Conservation (phyloP, 441 rosid genomes). For the Populus hybrid region DNA sequence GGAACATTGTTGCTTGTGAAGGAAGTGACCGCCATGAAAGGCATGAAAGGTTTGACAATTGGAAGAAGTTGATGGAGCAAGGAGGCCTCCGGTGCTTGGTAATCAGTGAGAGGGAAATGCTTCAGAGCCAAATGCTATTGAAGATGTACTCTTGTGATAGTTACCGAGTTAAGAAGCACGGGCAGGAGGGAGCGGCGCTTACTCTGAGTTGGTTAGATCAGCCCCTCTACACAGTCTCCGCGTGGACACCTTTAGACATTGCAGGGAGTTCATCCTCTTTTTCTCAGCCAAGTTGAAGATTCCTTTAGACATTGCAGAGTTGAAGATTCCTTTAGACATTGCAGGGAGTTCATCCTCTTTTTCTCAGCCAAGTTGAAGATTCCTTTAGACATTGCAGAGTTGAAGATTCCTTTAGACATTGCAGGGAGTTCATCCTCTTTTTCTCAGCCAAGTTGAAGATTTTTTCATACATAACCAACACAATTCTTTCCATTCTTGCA, state of each 20-base stretch:
- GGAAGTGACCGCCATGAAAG: slow-evolving; percentile 85
- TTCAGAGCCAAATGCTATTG: slow-evolving; percentile 82
- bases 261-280: slow-evolving; percentile 63
- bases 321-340: slow-evolving; percentile 33
- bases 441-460: slow-evolving; percentile 25
- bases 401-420: slow-evolving; percentile 33
- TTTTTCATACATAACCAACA: slow-evolving; percentile 22
- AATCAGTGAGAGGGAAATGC: slow-evolving; percentile 64
- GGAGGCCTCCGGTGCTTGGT: slow-evolving; percentile 65
- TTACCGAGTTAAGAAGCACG: slow-evolving; percentile 44
- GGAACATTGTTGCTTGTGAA: slow-evolving; percentile 85
- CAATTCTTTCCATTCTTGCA: slow-evolving; percentile 27
- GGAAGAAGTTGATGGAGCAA: slow-evolving; percentile 79
- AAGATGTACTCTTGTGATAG: slow-evolving; percentile 61
- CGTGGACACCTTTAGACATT: slow-evolving; percentile 62
- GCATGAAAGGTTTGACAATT: slow-evolving; percentile 61
- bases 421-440: slow-evolving; percentile 63
- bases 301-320: too few relatives aligned
- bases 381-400: too few relatives aligned
- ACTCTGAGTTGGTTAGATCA: slow-evolving; percentile 81
- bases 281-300: slow-evolving; percentile 24
- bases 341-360: slow-evolving; percentile 63
- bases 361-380: neutral
- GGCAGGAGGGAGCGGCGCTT: slow-evolving; percentile 48
- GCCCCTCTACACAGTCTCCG: slow-evolving; percentile 84